These are phyloP conservation scores for Colletotrichum musicola DNA, from an alignment of 2,329 filamentous ascomycete genomes.

Conservation along the genomic window DNA sequence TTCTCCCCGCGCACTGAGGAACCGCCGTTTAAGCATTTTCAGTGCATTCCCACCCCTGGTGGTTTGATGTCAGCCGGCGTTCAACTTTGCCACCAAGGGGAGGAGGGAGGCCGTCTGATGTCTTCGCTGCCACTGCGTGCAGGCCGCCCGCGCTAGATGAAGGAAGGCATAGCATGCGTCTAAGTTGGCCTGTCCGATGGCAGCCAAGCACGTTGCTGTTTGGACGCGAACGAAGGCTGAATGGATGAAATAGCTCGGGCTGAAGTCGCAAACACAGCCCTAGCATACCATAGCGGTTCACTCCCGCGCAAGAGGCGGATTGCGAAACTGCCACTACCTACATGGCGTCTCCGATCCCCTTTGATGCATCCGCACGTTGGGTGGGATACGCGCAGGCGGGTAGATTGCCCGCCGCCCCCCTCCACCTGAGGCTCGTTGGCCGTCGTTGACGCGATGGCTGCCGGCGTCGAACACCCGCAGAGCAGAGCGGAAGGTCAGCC, in stretches of 20 bases:
- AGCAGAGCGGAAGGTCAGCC: background rate
- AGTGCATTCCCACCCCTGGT: conserved; percentile 11
- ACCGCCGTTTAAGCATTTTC: conserved; percentile 24
- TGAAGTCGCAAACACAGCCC: background rate
- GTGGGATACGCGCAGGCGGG: background rate
- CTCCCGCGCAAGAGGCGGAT: background rate
- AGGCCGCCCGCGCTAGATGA: conserved; percentile 4
- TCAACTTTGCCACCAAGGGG: conserved; percentile 20
- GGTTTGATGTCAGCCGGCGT: conserved; percentile 26
- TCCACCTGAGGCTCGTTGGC: conserved; percentile 20
- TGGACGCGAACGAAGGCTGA: conserved; percentile 13
- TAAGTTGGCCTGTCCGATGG: background rate
- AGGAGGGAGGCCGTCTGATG: conserved; percentile 21
- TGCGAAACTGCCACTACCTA: conserved; percentile 5
- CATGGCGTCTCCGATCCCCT: background rate
- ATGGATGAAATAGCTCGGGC: conserved; percentile 1
- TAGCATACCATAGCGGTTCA: background rate
- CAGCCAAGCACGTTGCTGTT: background rate
- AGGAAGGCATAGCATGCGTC: background rate
- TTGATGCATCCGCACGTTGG: background rate
- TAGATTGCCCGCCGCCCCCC: background rate
- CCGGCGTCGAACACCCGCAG: background rate
- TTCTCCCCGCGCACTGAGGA: background rate
- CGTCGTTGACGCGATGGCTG: conserved; percentile 16
- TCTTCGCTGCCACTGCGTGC: conserved; percentile 10